These are phyloP conservation scores for Paraurostyla sp. DNA, from an alignment of 73 alveolate genomes.

Conservation along the genomic window DNA sequence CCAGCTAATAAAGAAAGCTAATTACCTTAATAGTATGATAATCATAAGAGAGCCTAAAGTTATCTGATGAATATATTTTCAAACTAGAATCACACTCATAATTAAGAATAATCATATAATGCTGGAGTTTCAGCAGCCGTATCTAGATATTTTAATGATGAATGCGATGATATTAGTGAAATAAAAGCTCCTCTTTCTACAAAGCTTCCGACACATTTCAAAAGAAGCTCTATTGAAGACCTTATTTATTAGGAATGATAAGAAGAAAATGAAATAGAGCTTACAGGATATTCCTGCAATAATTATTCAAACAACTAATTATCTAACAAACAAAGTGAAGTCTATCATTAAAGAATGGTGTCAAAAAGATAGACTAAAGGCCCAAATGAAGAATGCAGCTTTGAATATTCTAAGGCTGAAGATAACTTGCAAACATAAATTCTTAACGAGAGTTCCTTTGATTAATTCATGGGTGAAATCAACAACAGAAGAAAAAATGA, in stretches of 20 bases:
- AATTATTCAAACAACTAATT: no score
- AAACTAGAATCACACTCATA: background rate
- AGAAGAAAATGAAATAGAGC: background rate
- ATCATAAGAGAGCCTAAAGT: background rate
- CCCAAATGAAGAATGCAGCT: slow-evolving; percentile 18
- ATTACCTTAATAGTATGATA: background rate
- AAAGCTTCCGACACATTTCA: background rate
- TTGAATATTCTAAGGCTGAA: slow-evolving; percentile 39
- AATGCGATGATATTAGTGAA: slow-evolving; percentile 32
- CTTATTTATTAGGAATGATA: background rate
- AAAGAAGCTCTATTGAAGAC: background rate
- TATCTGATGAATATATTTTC: no score
- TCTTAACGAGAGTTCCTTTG: slow-evolving; percentile 20
- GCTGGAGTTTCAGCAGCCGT: background rate
- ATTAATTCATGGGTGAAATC: background rate
- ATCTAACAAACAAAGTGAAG: no score
- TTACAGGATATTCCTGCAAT: no score
- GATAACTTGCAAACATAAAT: background rate
- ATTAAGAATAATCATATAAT: background rate
- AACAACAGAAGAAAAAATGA: background rate
- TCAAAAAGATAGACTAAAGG: background rate
- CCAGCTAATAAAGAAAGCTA: background rate
- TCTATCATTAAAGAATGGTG: no score
- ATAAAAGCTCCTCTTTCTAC: background rate
- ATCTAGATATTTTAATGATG: slow-evolving; percentile 41